Evolutionary conservation across 129 eudicot genomes (phyloP), one percentile per base, ranked within the genome.

Genomic region (Glebionis coronaria): DNA sequence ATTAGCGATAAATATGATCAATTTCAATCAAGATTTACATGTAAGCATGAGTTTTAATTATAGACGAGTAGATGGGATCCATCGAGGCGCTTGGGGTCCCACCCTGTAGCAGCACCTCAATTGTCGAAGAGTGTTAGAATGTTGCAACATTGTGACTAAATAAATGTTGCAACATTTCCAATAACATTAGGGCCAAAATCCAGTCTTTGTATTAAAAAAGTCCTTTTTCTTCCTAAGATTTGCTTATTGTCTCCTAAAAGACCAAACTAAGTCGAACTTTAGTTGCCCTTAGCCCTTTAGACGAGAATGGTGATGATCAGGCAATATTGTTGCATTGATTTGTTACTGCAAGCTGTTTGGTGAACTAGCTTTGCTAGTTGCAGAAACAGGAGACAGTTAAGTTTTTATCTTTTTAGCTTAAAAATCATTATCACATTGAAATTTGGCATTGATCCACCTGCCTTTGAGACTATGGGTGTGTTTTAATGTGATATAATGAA

Each of bases 401-500:
- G 68, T 38, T 61, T 23, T 38, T 31, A 38, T 15, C 25, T 4
- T 61, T 15, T 38, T 8, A 8, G 40, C n/a, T 61, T 15, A 4
- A 59, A 59, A 44, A 61, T 15, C 20, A 5, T 15, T 12, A 16
- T 61, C n/a, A 38, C 49, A 31, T 38, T 31, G 13, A 35, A 61
- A 35, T 7, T 61, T 35, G 45, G 49, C 49, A 61, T 61, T n/a
- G 49, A 13, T 61, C 49, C 66, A 29, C 49, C 27, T 35, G 8
- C 66, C 18, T 38, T 61, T 31, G 28, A 61, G 49, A 61, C 11
- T 46, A 29, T 2, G 46, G 64, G 44, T 46, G 70, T 65, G 47
- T 18, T 31, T 67, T 67, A 67, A 15, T 52, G 49, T 29, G 61
- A 28, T n/a, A 15, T 45, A 9, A 19, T 63, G 38, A 5, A 14